Evolutionary conservation across 176 grass and related monocot species (phyloP), one percentile per base, ranked within the genome.

Genomic region (Typha latifolia): DNA sequence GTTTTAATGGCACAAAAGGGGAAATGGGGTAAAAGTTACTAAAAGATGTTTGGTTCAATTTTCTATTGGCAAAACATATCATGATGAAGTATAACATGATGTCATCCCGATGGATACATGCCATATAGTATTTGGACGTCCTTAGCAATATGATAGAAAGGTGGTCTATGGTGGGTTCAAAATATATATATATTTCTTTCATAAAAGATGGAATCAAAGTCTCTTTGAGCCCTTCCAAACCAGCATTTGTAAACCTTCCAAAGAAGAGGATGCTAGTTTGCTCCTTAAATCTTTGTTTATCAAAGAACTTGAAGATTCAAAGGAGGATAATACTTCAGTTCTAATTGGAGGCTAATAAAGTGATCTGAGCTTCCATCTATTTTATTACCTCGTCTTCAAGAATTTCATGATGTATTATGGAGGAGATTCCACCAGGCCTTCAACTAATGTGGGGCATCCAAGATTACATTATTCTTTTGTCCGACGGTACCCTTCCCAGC

Each of bases 161-260:
- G 12, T 27, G 2, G 49, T 57, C 1, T 19, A 78, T 69, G 50
- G 69, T 19, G 66, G 74, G 24, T 69, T 48, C 24, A 68, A 49
- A 14, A 77, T n/a, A n/a, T n/a, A 77, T n/a, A 69, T n/a, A 20
- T 77, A 69, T 29, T 13, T 47, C 31, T 12, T 77, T 77, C 49
- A 16, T 20, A 2, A 77, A 61, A 20, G 18, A 69, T 29, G 27
- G 27, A 29, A 29, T 29, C 27, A 29, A 29, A 29, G 27, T 29
- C 27, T 3, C 27, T 29, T 29, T 29, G 27, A 2, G 27, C 27
- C 24, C 27, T 29, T 29, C 27, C 27, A 29, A 29, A 29, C 27
- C 27, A 29, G 27, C 27, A 29, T 29, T 3, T 29, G 3, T 29
- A 29, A 29, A 29, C 27, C 27, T 29, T 2, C 27, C 27, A 29